phyloP scores from a whole-genome alignment of 306 rosid species.

The Comarum palustre region DNA sequence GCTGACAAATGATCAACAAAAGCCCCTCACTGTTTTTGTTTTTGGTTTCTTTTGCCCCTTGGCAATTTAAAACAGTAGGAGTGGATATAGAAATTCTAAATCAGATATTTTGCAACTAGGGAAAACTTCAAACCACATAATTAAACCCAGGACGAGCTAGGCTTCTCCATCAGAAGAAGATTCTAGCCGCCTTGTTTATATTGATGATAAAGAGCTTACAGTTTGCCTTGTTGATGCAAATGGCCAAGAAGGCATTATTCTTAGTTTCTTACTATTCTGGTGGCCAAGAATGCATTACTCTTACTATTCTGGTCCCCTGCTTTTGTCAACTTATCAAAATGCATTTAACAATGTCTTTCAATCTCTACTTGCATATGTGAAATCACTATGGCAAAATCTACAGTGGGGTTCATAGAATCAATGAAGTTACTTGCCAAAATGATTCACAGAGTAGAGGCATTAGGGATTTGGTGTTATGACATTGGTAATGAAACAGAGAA shows the following conservation, averaged over 20 bases:
- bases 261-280: neutral
- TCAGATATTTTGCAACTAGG: neutral
- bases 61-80: conserved; percentile 10
- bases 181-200: neutral
- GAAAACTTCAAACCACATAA: conserved; percentile 9
- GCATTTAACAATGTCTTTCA: neutral
- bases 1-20: neutral
- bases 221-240: neutral
- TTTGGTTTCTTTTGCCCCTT: neutral
- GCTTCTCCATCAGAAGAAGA: neutral
- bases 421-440: neutral
- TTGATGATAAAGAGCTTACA: neutral
- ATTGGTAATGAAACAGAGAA: neutral
- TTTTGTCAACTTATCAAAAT: neutral
- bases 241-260: neutral
- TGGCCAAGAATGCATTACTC: neutral
- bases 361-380: neutral
- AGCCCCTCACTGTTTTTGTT: neutral
- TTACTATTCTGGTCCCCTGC: neutral
- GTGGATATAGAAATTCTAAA: conserved; percentile 4
- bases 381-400: neutral
- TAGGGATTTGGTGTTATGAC: neutral
- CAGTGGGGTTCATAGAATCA: neutral
- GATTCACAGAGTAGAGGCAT: neutral
- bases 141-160: neutral